Conservation (phyloP, 2,329 filamentous ascomycete genomes). For the Phaeosphaeriaceae sp. region DNA sequence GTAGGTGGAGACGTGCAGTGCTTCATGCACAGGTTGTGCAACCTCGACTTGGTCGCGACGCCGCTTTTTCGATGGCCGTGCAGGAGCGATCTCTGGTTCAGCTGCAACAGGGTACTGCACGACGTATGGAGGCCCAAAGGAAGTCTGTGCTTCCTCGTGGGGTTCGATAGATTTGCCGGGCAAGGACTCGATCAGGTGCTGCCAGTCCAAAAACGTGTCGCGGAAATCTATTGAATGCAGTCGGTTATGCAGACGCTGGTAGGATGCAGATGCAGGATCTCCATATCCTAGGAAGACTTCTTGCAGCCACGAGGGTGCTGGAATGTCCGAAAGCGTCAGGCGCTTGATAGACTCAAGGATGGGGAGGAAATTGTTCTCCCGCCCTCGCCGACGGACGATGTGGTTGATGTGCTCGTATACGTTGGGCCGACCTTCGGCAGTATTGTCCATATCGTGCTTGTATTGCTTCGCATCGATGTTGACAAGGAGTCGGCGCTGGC, state of each 20-base stretch:
- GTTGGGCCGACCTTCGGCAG: slow-evolving; percentile 72
- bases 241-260: slow-evolving; percentile 80
- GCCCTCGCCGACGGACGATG: slow-evolving; percentile 78
- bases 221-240: slow-evolving; percentile 84
- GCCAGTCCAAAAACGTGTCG: slow-evolving; percentile 95
- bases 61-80: slow-evolving; percentile 80
- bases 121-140: slow-evolving; percentile 87
- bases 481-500: slow-evolving; percentile 74
- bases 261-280: slow-evolving; percentile 85
- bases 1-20: slow-evolving; percentile 86
- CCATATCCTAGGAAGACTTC: slow-evolving; percentile 98
- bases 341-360: slow-evolving; percentile 90
- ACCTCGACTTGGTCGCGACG: slow-evolving; percentile 76
- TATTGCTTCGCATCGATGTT: slow-evolving; percentile 82
- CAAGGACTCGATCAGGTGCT: slow-evolving; percentile 87
- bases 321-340: slow-evolving; percentile 82
- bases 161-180: slow-evolving; percentile 88
- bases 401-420: slow-evolving; percentile 87
- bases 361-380: slow-evolving; percentile 97
- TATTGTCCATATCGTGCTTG: slow-evolving; percentile 73
- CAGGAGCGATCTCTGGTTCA: slow-evolving; percentile 54
- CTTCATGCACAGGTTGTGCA: slow-evolving; percentile 62
- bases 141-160: slow-evolving; percentile 71
- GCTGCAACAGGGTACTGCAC: slow-evolving; percentile 65
- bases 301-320: slow-evolving; percentile 88